Evolutionary conservation across 768 basidiomycete genomes (phyloP).

Genomic region (Pulveroboletus sp.): DNA sequence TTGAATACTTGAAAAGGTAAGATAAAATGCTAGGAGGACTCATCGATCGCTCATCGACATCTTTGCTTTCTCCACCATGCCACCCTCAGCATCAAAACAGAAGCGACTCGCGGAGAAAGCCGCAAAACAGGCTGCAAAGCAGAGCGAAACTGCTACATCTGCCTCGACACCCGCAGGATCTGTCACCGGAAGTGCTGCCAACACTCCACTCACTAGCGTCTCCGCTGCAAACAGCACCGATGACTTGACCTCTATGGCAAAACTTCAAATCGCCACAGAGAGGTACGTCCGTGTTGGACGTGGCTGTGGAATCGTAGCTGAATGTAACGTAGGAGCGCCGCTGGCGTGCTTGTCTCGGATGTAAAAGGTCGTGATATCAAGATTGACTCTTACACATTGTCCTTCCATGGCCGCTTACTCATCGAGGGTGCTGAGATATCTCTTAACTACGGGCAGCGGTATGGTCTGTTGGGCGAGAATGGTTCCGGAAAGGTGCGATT

Average conservation of each 20-base stretch:
- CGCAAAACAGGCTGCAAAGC: conserved; percentile 69
- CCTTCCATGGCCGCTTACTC: conserved; percentile 92
- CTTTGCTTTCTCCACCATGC: conserved; percentile 39
- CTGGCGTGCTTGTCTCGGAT: conserved; percentile 93
- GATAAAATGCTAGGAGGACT: conserved; percentile 9
- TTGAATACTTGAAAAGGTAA: conserved; percentile 15
- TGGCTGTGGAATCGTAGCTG: not conserved
- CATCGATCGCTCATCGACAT: conserved; percentile 32
- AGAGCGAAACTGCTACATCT: conserved; percentile 45
- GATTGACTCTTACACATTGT: conserved; percentile 92
- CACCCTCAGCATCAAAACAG: conserved; percentile 83
- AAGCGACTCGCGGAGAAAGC: conserved; percentile 96
- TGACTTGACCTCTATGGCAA: conserved; percentile 83
- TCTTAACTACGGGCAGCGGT: conserved; percentile 88
- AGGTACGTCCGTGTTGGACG: conserved; percentile 46
- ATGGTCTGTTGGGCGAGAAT: conserved; percentile 95
- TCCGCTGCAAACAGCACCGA: conserved; percentile 81
- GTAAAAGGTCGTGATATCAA: conserved; percentile 94
- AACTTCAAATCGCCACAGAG: conserved; percentile 86
- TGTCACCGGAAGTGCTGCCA: conserved; percentile 55
- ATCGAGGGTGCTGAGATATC: conserved; percentile 65
- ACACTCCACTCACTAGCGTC: conserved; percentile 81
- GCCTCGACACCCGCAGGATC: conserved; percentile 66
- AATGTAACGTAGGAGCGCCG: conserved; percentile 62
- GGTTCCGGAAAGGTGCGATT: conserved; percentile 91